Evolutionary conservation across 225 moss, liverwort and hornwort species (phyloP), one percentile per base, ranked within the genome.

Genomic region (Pleurozium schreberi): DNA sequence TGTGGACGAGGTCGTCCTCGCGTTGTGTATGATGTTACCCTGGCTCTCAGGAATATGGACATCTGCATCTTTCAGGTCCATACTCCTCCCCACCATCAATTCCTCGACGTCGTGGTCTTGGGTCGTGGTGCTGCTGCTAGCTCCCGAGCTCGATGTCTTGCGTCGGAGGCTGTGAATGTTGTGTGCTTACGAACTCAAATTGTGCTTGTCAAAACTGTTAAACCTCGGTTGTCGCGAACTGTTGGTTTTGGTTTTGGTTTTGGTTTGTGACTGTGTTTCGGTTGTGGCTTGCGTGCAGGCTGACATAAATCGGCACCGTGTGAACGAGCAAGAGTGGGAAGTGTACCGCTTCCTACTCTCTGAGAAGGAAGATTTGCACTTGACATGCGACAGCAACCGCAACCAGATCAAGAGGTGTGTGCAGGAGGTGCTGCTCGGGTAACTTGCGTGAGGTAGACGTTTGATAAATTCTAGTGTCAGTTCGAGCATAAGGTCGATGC

Each of bases 1-100:
- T 95, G 96, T 77, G 96, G 96, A 17, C 83, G 96, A 28, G 96
- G 96, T 78, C 94, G 96, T 45, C 96, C 96, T 75, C 96, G 96
- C 57, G 96, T 96, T 34, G 90, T 96, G 40, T 96, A 94, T 47
- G 94, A 96, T 78, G 96, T 96, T 61, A 95, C 95, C 76, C 89
- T 93, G 45, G 96, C 95, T 49, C 90, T 96, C 57, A 76, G 87
- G 80, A 85, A 91, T 65, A 50, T 95, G 62, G 89, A 93, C 80
- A 93, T 96, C 84, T 95, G 96, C 91, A 96, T 96, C 86, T 96
- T 96, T 50, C 95, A 96, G 93, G 96, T 95, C 19, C 67, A 12
- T 57, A 57, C 20, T 50, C 22, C 40, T 66, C n/a, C 38, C 65
- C 58, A 55, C 50, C 58, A 55, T 36, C 38, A 33, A 45, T 38